These are phyloP conservation scores for Russula lepida DNA, from an alignment of 768 basidiomycete genomes.

Conservation along the genomic window DNA sequence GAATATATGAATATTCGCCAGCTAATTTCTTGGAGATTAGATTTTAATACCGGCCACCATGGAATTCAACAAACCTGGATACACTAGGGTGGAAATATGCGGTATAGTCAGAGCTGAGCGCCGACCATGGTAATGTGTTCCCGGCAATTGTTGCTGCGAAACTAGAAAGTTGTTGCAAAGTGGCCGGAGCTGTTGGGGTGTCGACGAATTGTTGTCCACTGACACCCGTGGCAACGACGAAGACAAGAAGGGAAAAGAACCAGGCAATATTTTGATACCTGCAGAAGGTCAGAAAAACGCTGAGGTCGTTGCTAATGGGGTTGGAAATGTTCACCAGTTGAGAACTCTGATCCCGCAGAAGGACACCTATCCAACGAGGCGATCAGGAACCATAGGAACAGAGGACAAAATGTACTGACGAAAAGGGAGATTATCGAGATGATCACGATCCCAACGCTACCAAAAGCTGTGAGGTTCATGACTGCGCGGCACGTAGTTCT, in stretches of 20 bases:
- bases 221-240: conserved; percentile 62
- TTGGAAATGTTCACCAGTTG: conserved; percentile 34
- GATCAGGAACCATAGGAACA: neutral
- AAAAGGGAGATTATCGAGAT: conserved; percentile 60
- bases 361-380: conserved; percentile 35
- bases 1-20: conserved; percentile 55
- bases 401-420: conserved; percentile 21
- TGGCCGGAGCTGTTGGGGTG: conserved; percentile 43
- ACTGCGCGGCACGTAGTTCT: neutral
- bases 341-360: conserved; percentile 63
- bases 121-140: conserved; percentile 57
- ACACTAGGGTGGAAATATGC: conserved; percentile 55
- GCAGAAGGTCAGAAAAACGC: conserved; percentile 9
- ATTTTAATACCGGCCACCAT: neutral
- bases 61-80: conserved; percentile 37
- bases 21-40: conserved; percentile 27
- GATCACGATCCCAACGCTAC: conserved; percentile 66
- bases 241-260: conserved; percentile 68
- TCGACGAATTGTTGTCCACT: conserved; percentile 61
- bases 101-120: conserved; percentile 65
- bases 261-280: conserved; percentile 71
- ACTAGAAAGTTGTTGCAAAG: conserved; percentile 44
- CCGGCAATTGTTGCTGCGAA: conserved; percentile 71
- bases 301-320: too few species aligned
- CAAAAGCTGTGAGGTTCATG: neutral